Evolutionary conservation across 805 yeast species (phyloP).

Genomic region (Hanseniaspora meyeri): DNA sequence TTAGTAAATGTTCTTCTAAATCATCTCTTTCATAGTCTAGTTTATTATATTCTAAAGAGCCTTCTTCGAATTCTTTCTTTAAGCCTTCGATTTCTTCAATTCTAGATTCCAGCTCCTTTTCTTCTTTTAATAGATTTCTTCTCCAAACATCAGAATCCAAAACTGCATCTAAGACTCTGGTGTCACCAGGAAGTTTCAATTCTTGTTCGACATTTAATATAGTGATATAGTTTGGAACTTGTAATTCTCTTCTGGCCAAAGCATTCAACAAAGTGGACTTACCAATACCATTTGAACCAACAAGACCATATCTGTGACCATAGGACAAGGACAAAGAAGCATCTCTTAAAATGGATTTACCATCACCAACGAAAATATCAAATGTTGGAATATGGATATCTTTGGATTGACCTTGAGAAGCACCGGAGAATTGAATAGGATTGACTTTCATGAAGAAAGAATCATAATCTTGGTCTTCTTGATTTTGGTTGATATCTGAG

Average conservation of each 20-base stretch:
- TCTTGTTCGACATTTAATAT: constrained; percentile 97
- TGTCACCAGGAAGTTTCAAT: constrained; percentile 74
- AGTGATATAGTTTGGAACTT: constrained; percentile 89
- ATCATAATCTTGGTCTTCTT: constrained; percentile 58
- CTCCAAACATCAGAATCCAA: constrained; percentile 99
- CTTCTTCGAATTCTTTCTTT: constrained; percentile 61
- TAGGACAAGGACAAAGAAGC: constrained; percentile 75
- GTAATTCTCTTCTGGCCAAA: constrained; percentile 80
- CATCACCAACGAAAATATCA: constrained; percentile 91
- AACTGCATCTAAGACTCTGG: constrained; percentile 84
- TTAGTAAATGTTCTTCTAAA: constrained; percentile 63
- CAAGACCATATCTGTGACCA: constrained; percentile 93
- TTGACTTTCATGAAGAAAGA: constrained; percentile 89
- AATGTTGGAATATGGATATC: constrained; percentile 87
- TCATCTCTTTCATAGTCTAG: constrained; percentile 86
- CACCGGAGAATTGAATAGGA: constrained; percentile 73
- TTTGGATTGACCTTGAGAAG: constrained; percentile 90
- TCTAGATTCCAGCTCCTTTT: constrained; percentile 58
- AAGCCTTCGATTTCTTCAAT: constrained; percentile 61
- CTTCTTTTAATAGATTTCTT: constrained; percentile 72
- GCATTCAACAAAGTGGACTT: constrained; percentile 89
- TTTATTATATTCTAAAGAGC: constrained; percentile 58
- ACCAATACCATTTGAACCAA: constrained; percentile 99
- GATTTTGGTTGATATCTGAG: constrained; percentile 37
- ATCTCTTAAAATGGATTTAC: constrained; percentile 81